Percentiles rank a stretch among this genome's conserved stretches.
Evolutionary conservation across 2,329 filamentous ascomycete genomes (phyloP).

Genomic region (Fusarium napiforme): DNA sequence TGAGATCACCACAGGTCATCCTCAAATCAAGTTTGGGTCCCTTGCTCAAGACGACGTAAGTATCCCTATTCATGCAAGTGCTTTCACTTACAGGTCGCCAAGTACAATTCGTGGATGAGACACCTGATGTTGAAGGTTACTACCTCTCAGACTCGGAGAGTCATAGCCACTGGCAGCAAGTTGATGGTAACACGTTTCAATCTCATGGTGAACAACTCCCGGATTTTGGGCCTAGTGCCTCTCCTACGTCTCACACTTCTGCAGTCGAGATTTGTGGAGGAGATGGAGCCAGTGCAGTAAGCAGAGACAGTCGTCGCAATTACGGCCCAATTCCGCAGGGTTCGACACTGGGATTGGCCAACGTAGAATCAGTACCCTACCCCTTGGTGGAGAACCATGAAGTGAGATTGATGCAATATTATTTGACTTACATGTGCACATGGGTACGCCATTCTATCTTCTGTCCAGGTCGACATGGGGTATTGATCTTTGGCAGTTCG

Average conservation of each 20-base stretch:
- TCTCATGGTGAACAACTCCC: not conserved
- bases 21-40: slow-evolving; percentile 22
- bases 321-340: not conserved
- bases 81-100: not conserved
- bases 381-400: slow-evolving; percentile 38
- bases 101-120: slow-evolving; percentile 36
- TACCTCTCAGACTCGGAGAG: slow-evolving; percentile 11
- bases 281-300: not conserved
- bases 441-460: slow-evolving; percentile 32
- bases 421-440: slow-evolving; percentile 45
- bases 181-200: not conserved
- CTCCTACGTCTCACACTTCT: not conserved
- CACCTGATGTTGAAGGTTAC: slow-evolving; percentile 22
- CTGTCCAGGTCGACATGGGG: fast-evolving
- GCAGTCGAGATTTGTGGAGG: not conserved
- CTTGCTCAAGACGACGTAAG: slow-evolving; percentile 25
- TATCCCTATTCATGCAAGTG: not conserved
- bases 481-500: slow-evolving; percentile 49
- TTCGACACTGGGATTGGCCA: slow-evolving; percentile 18
- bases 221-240: not conserved
- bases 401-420: slow-evolving; percentile 44
- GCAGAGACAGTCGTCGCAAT: not conserved
- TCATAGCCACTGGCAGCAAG: not conserved
- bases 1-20: not conserved
- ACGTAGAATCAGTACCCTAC: slow-evolving; percentile 20